Evolutionary conservation across 1,284 basidiomycete species (phyloP), one percentile per base, ranked within the genome.

Genomic region (Heterobasidion annosum): DNA sequence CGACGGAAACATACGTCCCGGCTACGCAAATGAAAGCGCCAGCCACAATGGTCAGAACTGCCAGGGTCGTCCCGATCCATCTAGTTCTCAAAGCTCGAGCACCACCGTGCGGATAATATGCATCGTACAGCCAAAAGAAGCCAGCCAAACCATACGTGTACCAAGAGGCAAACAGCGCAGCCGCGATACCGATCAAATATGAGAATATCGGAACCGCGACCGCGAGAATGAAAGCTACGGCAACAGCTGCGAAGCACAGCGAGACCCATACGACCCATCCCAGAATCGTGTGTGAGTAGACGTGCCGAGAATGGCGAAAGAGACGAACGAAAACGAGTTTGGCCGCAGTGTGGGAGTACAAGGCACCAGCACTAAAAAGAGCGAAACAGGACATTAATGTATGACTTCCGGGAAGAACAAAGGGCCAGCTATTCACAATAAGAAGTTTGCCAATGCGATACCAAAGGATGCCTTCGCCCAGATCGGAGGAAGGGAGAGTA

Each of bases 291-390:
- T 84, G 78, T 13, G 69, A 70, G 57, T 82, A 76, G 51, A 87
- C 64, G 63, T 87, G 84, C 13, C 67, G 66, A 7, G 78, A 74
- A 56, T 75, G 72, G n/a, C 81, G 74, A 62, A 86, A 79, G 53
- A 79, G 59, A 9, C 82, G 75, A 54, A 86, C 72, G 61, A 86
- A 84, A 49, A 84, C 61, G 47, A 82, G 75, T 63, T 85, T 85
- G 32, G 80, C 78, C 5, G 79, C 74, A 1, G 77, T 73, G 62
- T 83, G 78, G 13, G 72, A 65, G 61, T 76, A 81, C 9, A 82
- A 63, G 8, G 70, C 71, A 5, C 73, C 74, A 10, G 76, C 70
- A 43, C 77, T 78, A 57, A 8, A 47, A 15, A 35, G 18, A 45
- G 16, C 25, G 25, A 25, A 25, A 5, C 25, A 25, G 8, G 15